These are phyloP conservation scores for Brassica carinata DNA, from an alignment of 345 rosid species.

Conservation along the genomic window DNA sequence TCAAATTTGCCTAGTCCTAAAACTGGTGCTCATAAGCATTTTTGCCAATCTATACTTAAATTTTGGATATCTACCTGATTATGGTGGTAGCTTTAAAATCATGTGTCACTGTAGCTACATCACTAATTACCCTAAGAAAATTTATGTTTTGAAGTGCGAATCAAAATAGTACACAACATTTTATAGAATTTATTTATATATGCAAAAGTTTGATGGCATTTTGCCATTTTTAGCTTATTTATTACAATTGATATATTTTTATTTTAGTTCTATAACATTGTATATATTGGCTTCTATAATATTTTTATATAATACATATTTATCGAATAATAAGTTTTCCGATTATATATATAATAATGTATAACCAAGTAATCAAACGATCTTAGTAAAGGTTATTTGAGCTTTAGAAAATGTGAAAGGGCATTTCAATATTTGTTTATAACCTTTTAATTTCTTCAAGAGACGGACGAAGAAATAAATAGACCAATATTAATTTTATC, in stretches of 20 bases:
- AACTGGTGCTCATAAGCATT: background rate
- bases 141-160: background rate
- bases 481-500: background rate
- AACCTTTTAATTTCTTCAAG: slow-evolving; percentile 28
- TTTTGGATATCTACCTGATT: background rate
- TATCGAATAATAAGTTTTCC: background rate
- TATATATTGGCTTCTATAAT: background rate
- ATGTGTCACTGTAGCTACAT: background rate
- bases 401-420: slow-evolving; percentile 41
- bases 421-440: slow-evolving; percentile 19
- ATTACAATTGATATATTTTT: background rate
- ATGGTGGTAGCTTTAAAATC: background rate
- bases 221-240: background rate
- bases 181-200: background rate
- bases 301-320: background rate
- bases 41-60: background rate
- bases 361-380: background rate
- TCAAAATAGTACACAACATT: background rate
- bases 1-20: background rate
- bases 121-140: background rate
- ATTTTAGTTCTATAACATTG: background rate
- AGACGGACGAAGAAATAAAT: slow-evolving; percentile 24
- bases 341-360: background rate
- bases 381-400: background rate
- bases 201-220: background rate